Percentiles rank a stretch among this genome's conserved stretches.
Evolutionary conservation across 768 basidiomycete genomes (phyloP).

Genomic region (Trametes punicea): DNA sequence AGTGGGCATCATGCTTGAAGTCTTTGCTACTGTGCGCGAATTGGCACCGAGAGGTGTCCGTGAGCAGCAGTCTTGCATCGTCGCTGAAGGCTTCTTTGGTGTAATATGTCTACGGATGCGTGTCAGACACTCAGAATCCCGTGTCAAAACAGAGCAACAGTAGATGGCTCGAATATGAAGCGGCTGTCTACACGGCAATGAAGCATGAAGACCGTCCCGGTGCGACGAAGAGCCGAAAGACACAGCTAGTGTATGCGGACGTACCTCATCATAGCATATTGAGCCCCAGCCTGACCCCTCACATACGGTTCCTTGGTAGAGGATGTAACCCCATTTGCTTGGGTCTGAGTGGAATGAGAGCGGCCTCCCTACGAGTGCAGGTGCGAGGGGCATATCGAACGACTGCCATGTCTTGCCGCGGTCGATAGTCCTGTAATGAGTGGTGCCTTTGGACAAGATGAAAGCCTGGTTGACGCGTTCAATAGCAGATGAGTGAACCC

Average conservation of each 20-base stretch:
- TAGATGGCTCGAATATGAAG: no score
- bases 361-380: slow-evolving; percentile 57
- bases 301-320: slow-evolving; percentile 77
- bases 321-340: slow-evolving; percentile 64
- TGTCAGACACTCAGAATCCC: neutral
- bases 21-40: slow-evolving; percentile 87
- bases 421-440: slow-evolving; percentile 86
- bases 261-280: slow-evolving; percentile 71
- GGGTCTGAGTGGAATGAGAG: slow-evolving; percentile 87
- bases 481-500: neutral
- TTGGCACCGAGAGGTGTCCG: slow-evolving; percentile 74
- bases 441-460: slow-evolving; percentile 68
- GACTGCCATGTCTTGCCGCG: slow-evolving; percentile 84
- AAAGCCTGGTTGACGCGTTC: slow-evolving; percentile 60
- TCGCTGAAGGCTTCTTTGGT: slow-evolving; percentile 81
- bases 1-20: slow-evolving; percentile 74
- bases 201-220: no score
- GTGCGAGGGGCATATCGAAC: slow-evolving; percentile 64
- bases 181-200: no score
- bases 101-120: slow-evolving; percentile 69
- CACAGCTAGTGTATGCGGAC: no score
- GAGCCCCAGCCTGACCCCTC: slow-evolving; percentile 46
- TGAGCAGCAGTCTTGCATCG: slow-evolving; percentile 53
- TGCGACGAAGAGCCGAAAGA: no score
- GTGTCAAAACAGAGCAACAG: no score